Percentiles rank a stretch among this genome's conserved stretches.
Conservation (phyloP, 306 rosid genomes). For the Leucaena leucocephala region DNA sequence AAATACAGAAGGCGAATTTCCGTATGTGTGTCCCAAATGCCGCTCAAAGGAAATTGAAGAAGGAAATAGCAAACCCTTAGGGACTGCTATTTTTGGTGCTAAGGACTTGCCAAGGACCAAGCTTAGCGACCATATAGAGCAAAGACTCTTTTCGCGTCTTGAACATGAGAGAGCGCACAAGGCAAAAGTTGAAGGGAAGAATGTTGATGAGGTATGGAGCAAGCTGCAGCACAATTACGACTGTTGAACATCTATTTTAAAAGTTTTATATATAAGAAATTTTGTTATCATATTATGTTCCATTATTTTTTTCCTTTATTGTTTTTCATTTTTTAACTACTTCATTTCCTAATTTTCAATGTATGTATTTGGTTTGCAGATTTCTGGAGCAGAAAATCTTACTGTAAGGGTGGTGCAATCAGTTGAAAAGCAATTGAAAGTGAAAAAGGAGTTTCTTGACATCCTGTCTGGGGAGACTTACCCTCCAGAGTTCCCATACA, state of each 20-base stretch:
- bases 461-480: slow-evolving; percentile 48
- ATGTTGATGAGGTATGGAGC: slow-evolving; percentile 50
- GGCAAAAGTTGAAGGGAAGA: slow-evolving; percentile 41
- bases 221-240: not conserved
- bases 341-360: slow-evolving; percentile 11
- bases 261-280: not conserved
- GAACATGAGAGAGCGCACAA: slow-evolving; percentile 47
- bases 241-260: slow-evolving; percentile 22
- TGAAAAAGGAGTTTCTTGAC: slow-evolving; percentile 57
- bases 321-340: not conserved
- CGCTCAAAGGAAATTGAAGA: slow-evolving; percentile 46
- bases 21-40: slow-evolving; percentile 59
- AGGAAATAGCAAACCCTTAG: slow-evolving; percentile 37
- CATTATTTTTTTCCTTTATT: slow-evolving; percentile 5
- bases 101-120: slow-evolving; percentile 60
- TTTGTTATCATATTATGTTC: not conserved
- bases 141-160: slow-evolving; percentile 50
- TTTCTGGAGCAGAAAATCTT: slow-evolving; percentile 54
- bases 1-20: slow-evolving; percentile 43
- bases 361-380: slow-evolving; percentile 45
- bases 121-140: slow-evolving; percentile 70
- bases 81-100: slow-evolving; percentile 48
- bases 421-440: slow-evolving; percentile 53
- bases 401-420: slow-evolving; percentile 61
- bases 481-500: slow-evolving; percentile 61